phyloP scores from a whole-genome alignment of 495 filamentous ascomycete genomes.

The Podospora tetraspora region DNA sequence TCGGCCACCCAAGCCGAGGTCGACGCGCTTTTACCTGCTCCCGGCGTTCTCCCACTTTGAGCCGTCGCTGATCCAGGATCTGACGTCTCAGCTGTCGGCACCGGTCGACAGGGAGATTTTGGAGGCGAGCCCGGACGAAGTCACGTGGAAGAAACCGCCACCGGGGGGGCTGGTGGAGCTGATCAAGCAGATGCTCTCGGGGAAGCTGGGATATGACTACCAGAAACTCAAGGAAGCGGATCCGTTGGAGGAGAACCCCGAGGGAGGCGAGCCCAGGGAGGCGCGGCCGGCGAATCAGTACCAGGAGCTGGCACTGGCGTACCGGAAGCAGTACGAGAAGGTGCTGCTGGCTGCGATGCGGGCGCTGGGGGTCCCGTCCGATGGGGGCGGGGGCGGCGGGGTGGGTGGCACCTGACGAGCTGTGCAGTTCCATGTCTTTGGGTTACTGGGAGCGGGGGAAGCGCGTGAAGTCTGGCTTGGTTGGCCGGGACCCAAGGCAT shows the following conservation, averaged over 20 bases:
- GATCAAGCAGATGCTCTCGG: conserved; percentile 21
- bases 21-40: conserved; percentile 19
- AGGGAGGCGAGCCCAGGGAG: conserved; percentile 2
- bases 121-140: not conserved
- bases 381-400: not conserved
- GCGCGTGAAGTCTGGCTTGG: not conserved
- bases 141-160: not conserved
- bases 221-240: conserved; percentile 30
- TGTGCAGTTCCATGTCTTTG: not conserved
- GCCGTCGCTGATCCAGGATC: conserved; percentile 36
- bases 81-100: conserved; percentile 22
- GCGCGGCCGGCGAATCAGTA: conserved; percentile 30
- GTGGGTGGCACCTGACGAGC: not conserved
- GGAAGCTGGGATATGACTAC: conserved; percentile 29
- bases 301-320: conserved; percentile 37
- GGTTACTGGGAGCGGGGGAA: not conserved
- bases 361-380: not conserved
- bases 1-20: conserved; percentile 17
- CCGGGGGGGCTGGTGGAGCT: conserved; percentile 16
- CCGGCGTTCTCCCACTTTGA: conserved; percentile 39
- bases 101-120: conserved; percentile 12
- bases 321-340: conserved; percentile 37
- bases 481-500: not conserved
- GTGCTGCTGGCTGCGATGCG: conserved; percentile 29
- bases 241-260: conserved; percentile 23